Percentiles rank a stretch among this genome's conserved stretches.
phyloP scores from a whole-genome alignment of 2,329 filamentous ascomycete genomes.

The Colletotrichum cordylinicola region DNA sequence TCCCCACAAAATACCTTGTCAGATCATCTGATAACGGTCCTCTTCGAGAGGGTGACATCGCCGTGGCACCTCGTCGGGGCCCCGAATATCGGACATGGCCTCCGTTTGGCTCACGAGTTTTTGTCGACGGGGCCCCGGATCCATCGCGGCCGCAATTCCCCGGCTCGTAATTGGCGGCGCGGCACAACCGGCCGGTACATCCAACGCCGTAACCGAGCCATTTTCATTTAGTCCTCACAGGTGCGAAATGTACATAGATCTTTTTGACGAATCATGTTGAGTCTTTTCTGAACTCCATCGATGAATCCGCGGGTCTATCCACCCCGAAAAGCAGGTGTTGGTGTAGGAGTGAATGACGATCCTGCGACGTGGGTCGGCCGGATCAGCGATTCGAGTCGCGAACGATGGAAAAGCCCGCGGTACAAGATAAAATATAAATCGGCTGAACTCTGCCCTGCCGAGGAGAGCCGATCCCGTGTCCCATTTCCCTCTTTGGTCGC shows the following conservation, averaged over 20 bases:
- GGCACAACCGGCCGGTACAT: neutral
- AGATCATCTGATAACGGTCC: conserved; percentile 20
- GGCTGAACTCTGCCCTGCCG: neutral
- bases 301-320: neutral
- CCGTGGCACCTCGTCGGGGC: neutral
- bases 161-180: neutral
- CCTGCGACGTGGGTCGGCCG: neutral
- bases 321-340: neutral
- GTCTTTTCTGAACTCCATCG: neutral
- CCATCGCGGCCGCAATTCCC: neutral
- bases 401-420: neutral
- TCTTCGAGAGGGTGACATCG: neutral
- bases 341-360: neutral
- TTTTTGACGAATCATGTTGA: conserved; percentile 16
- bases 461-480: neutral
- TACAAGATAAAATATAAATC: conserved; percentile 8
- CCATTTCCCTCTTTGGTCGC: neutral
- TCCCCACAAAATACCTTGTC: conserved; percentile 7
- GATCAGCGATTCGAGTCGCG: neutral
- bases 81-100: neutral
- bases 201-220: neutral
- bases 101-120: neutral
- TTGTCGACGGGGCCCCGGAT: neutral
- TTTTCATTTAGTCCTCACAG: neutral
- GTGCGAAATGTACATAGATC: neutral